Evolutionary conservation across 2,329 filamentous ascomycete genomes (phyloP), one percentile per base, ranked within the genome.

Genomic region (Diaporthe batatas): DNA sequence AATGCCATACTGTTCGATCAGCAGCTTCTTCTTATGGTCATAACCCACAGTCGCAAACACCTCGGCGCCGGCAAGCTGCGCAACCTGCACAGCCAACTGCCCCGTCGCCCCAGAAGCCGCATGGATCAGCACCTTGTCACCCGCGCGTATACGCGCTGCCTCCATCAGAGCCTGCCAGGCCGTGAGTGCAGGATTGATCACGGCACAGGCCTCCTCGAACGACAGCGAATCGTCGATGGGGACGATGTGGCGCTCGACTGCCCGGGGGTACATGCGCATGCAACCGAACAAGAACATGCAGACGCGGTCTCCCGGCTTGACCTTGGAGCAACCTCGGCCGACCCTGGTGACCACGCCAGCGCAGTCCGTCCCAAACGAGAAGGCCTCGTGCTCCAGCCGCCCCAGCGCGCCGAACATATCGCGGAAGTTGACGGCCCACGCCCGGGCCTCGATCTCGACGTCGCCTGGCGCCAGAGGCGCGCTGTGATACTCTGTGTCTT

Each of bases 31-130:
- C 74, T 89, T 77, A 57, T 3, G 75, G 51, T 6, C 57, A 21
- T n/a, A 67, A 7, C 71, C 68, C 0, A 72, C 82, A 0, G 85
- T 87, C 2, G 79, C 80, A 73, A 85, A 86, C 2, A 88, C 76
- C 6, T 83, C 79, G 3, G 81, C 82, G 0, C 81, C 83, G 3
- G 79, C 71, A 0, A 77, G 71, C 47, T 76, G 77, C 7, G 83
- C 83, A 14, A 87, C 71, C 8, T 80, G 77, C 2, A 87, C 74
- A 3, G 84, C 85, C 16, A 82, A 82, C 23, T 84, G 79, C 0
- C 86, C 86, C 34, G 83, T 78, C 1, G 79, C 79, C 59, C 84
- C 83, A 10, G 83, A 81, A 7, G 81, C 86, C 6, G 80, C 79
- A 59, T 86, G 84, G 16, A 88, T 79, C 2, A 88, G 78, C 3